Percentiles rank a stretch among this genome's conserved stretches.
These are phyloP conservation scores for Sanghuangporus baumii DNA, from an alignment of 1,284 basidiomycete species.

Conservation along the genomic window DNA sequence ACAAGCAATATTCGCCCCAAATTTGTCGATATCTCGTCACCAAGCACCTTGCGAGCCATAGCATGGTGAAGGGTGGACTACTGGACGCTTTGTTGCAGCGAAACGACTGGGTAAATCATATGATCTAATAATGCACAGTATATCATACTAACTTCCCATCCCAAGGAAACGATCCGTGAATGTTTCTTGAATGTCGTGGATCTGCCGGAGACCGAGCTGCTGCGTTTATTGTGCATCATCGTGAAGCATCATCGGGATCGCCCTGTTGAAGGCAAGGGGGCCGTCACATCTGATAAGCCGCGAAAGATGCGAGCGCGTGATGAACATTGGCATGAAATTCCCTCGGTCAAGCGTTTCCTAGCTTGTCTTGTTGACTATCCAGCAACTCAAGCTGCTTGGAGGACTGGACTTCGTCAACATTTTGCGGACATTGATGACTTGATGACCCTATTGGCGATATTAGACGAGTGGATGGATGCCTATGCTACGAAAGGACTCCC, in stretches of 20 bases:
- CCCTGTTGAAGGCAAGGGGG: constrained; percentile 27
- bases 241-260: constrained; percentile 30
- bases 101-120: constrained; percentile 58
- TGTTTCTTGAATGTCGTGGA: constrained; percentile 52
- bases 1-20: constrained; percentile 43
- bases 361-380: constrained; percentile 45
- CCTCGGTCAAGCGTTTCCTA: constrained; percentile 46
- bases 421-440: constrained; percentile 51
- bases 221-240: constrained; percentile 43
- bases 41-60: constrained; percentile 45
- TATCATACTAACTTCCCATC: not conserved
- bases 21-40: constrained; percentile 52
- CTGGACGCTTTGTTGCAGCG: constrained; percentile 43
- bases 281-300: constrained; percentile 52
- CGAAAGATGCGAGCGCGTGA: not conserved
- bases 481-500: constrained; percentile 38
- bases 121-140: not conserved
- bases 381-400: constrained; percentile 44
- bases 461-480: constrained; percentile 50
- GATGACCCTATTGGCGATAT: constrained; percentile 40
- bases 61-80: constrained; percentile 55
- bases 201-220: constrained; percentile 54
- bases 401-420: constrained; percentile 49
- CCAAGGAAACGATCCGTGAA: constrained; percentile 48
- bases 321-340: not conserved